Percentiles rank a stretch among this genome's conserved stretches.
These are phyloP conservation scores for Phlebiopsis flavidoalba DNA, from an alignment of 768 basidiomycete genomes.

Conservation along the genomic window DNA sequence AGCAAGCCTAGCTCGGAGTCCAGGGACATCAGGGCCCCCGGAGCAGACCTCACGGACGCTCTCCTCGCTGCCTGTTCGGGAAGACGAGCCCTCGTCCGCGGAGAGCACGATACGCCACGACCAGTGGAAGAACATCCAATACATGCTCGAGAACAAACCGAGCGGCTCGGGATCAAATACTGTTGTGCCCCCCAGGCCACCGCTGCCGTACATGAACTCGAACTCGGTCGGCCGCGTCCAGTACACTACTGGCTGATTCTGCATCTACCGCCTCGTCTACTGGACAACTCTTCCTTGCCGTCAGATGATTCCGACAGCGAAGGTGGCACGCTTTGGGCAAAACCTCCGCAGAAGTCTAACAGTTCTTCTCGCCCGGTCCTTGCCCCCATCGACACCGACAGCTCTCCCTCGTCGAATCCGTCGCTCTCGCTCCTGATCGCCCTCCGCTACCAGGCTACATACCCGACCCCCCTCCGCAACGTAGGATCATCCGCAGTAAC, in stretches of 20 bases:
- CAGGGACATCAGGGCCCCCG: neutral
- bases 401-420: slow-evolving; percentile 13
- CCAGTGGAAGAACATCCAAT: slow-evolving; percentile 1
- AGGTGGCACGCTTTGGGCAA: slow-evolving; percentile 42
- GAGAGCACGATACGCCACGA: slow-evolving; percentile 14
- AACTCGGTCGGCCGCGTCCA: neutral
- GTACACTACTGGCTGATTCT: neutral
- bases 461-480: slow-evolving; percentile 18
- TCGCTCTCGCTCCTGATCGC: slow-evolving; percentile 12
- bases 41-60: slow-evolving; percentile 8
- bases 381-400: slow-evolving; percentile 22
- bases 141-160: neutral
- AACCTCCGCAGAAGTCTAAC: slow-evolving; percentile 24
- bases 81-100: slow-evolving; percentile 12
- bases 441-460: slow-evolving; percentile 17
- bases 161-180: slow-evolving; percentile 3
- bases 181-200: neutral
- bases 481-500: slow-evolving; percentile 1
- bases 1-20: slow-evolving; percentile 37
- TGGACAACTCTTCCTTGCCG: slow-evolving; percentile 3
- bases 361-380: slow-evolving; percentile 15
- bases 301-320: slow-evolving; percentile 47
- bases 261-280: neutral
- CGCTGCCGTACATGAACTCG: neutral
- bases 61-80: slow-evolving; percentile 13